Conservation (phyloP, 169 alveolate species). For the Plasmodium coatneyi region DNA sequence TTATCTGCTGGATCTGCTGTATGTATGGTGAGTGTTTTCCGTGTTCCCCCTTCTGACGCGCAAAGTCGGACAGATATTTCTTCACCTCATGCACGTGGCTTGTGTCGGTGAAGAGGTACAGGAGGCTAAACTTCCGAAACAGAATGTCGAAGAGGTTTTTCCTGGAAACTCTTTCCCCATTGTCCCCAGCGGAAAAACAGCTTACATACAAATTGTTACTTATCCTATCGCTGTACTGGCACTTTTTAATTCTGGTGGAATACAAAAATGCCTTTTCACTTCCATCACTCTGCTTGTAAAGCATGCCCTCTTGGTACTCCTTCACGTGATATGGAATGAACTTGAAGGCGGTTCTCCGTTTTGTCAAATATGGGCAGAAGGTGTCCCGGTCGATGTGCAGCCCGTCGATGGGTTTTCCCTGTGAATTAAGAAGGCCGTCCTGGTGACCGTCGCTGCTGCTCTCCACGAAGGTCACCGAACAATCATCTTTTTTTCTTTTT, state of each 20-base stretch:
- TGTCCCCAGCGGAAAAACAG: not conserved
- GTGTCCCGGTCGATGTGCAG: conserved; percentile 8
- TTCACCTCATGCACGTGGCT: conserved; percentile 20
- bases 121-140: conserved; percentile 27
- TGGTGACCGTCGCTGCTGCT: not conserved
- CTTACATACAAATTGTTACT: conserved; percentile 7
- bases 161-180: not conserved
- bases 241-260: conserved; percentile 21
- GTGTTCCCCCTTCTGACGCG: not conserved
- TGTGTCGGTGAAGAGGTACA: conserved; percentile 31
- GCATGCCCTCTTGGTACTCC: conserved; percentile 2
- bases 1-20: not conserved
- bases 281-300: conserved; percentile 54
- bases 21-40: not conserved
- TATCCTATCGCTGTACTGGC: conserved; percentile 32
- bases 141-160: conserved; percentile 44
- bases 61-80: conserved; percentile 19
- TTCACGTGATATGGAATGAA: conserved; percentile 21
- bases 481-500: not conserved
- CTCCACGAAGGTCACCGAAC: not conserved
- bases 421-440: not conserved
- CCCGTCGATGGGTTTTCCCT: not conserved
- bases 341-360: conserved; percentile 5
- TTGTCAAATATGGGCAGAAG: conserved; percentile 22
- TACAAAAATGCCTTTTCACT: conserved; percentile 27